Percentiles rank a stretch among this genome's conserved stretches.
phyloP scores from a whole-genome alignment of 768 basidiomycete genomes.

The Dioszegia aurantiaca region DNA sequence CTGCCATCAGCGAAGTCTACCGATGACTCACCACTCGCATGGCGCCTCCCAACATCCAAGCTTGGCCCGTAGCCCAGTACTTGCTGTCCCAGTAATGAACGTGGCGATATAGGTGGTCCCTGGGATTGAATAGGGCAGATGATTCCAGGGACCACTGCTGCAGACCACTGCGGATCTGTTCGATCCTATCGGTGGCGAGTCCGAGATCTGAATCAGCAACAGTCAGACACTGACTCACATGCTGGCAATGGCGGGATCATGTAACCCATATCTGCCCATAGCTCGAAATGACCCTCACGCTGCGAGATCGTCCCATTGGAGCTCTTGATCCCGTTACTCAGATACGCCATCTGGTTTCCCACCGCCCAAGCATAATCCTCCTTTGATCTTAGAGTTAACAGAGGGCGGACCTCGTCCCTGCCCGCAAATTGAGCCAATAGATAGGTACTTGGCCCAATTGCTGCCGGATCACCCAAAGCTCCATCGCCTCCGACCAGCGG shows the following conservation, averaged over 20 bases:
- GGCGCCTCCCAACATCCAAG: constrained; percentile 26
- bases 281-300: constrained; percentile 26
- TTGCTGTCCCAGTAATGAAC: constrained; percentile 19
- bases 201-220: constrained; percentile 22
- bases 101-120: constrained; percentile 16
- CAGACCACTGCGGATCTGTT: constrained; percentile 9
- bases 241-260: constrained; percentile 30
- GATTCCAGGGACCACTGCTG: constrained; percentile 24
- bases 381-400: background rate
- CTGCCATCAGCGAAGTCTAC: background rate
- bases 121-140: constrained; percentile 18
- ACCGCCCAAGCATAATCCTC: constrained; percentile 27
- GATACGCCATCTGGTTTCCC: constrained; percentile 22
- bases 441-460: constrained; percentile 13
- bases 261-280: constrained; percentile 28
- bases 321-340: constrained; percentile 12
- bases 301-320: constrained; percentile 23
- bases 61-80: constrained; percentile 28
- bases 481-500: constrained; percentile 25
- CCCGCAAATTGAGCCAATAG: constrained; percentile 15
- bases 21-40: constrained; percentile 18
- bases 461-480: constrained; percentile 20
- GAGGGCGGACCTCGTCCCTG: constrained; percentile 5
- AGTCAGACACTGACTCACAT: constrained; percentile 12
- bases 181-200: constrained; percentile 10